A percentile compares a stretch with the other conserved stretches of the same genome.
phyloP scores from a whole-genome alignment of 345 rosid genomes.

The Ricinus communis region DNA sequence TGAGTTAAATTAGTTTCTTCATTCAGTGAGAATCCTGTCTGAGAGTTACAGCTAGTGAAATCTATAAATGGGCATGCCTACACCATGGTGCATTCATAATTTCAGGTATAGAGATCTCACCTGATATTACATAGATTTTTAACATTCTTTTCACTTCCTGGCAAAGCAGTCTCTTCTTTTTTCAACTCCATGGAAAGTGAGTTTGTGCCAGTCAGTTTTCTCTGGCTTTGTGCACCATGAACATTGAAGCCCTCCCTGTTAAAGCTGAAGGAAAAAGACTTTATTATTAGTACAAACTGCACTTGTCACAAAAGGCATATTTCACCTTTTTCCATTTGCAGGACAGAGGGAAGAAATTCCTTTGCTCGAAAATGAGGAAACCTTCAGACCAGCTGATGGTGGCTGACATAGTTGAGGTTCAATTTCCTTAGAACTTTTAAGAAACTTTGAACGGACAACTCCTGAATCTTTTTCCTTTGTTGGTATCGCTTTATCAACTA shows the following conservation, averaged over 20 bases:
- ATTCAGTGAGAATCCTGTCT: not conserved
- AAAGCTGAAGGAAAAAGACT: slow-evolving; percentile 9
- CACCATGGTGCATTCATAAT: not conserved
- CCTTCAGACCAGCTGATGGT: slow-evolving; percentile 27
- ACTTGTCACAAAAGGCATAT: slow-evolving; percentile 8
- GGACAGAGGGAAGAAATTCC: slow-evolving; percentile 21
- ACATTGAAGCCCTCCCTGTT: slow-evolving; percentile 33
- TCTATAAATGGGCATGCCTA: not conserved
- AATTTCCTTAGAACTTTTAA: slow-evolving; percentile 34
- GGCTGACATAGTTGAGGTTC: slow-evolving; percentile 31
- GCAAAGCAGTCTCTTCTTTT: slow-evolving; percentile 29
- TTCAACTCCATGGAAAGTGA: slow-evolving; percentile 16
- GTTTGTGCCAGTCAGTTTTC: slow-evolving; percentile 25
- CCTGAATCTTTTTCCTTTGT: slow-evolving; percentile 41
- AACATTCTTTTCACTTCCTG: slow-evolving; percentile 27
- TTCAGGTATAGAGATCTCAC: slow-evolving; percentile 22
- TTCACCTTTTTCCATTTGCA: slow-evolving; percentile 27
- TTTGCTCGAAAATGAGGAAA: slow-evolving; percentile 33
- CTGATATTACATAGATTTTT: slow-evolving; percentile 31
- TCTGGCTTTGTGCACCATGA: slow-evolving; percentile 29
- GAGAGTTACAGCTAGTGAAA: not conserved
- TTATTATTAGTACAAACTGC: not conserved
- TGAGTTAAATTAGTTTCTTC: not conserved
- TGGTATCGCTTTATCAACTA: slow-evolving; percentile 21
- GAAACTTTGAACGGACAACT: slow-evolving; percentile 33